Evolutionary conservation across 2,329 filamentous ascomycete species (phyloP).

Genomic region (Ophiocordyceps polyrhachis-furcata): DNA sequence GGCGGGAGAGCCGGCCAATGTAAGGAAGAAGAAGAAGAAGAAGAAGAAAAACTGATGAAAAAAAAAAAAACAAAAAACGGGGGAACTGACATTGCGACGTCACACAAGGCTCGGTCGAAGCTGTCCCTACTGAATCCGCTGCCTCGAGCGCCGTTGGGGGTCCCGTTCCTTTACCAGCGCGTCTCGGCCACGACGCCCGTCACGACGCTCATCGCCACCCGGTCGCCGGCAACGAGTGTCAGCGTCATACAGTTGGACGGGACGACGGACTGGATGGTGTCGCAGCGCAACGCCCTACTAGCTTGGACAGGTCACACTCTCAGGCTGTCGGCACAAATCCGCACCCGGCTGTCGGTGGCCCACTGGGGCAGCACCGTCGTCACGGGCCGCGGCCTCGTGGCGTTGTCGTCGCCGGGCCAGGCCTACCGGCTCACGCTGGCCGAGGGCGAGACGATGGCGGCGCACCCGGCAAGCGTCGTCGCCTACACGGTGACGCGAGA

Average conservation of each 20-base stretch:
- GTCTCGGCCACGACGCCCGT: constrained; percentile 76
- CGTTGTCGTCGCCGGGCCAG: constrained; percentile 70
- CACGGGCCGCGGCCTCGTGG: constrained; percentile 73
- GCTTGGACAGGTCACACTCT: constrained; percentile 93
- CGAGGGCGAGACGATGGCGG: constrained; percentile 75
- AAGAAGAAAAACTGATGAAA: background rate
- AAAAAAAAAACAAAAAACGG: too few species aligned
- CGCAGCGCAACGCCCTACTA: constrained; percentile 72
- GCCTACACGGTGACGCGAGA: constrained; percentile 67
- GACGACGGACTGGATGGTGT: constrained; percentile 85
- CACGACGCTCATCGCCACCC: constrained; percentile 74
- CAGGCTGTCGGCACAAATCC: constrained; percentile 54
- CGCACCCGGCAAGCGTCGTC: constrained; percentile 78
- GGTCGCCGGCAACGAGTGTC: constrained; percentile 72
- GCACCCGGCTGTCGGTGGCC: constrained; percentile 54
- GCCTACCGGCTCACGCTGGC: constrained; percentile 71
- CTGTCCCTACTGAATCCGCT: constrained; percentile 75
- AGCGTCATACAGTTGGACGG: constrained; percentile 80
- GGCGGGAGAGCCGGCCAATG: constrained; percentile 80
- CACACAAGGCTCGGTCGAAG: constrained; percentile 72
- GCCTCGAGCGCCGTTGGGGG: constrained; percentile 58
- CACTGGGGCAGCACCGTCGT: constrained; percentile 86
- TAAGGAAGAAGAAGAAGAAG: constrained; percentile 20
- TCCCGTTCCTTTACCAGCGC: constrained; percentile 89
- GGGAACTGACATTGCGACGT: background rate